Percentiles rank a stretch among this genome's conserved stretches.
phyloP scores from a whole-genome alignment of 805 yeast genomes.

The Wickerhamomyces hampshirensis region DNA sequence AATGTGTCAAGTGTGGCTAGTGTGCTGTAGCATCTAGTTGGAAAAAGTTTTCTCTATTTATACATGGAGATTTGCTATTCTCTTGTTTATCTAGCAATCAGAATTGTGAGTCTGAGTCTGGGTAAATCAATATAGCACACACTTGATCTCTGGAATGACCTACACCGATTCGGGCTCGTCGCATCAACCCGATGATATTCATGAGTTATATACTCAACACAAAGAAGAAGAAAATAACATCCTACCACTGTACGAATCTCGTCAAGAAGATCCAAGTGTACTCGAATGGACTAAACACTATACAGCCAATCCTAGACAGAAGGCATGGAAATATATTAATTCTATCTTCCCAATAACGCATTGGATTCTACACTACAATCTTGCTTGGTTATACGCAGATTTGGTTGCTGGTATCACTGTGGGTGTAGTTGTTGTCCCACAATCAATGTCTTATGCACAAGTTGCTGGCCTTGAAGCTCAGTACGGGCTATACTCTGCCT shows the following conservation, averaged over 20 bases:
- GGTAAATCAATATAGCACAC: too few species aligned
- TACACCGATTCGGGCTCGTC: too few species aligned
- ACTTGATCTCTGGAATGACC: too few species aligned
- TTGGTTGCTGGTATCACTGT: conserved; percentile 90
- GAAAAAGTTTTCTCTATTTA: too few species aligned
- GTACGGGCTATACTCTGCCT: conserved; percentile 87
- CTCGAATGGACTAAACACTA: conserved; percentile 10
- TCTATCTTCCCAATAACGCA: conserved; percentile 73
- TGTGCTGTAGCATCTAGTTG: too few species aligned
- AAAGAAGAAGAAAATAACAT: conserved; percentile 3
- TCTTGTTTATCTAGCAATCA: too few species aligned
- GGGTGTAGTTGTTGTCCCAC: conserved; percentile 91
- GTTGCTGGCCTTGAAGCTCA: conserved; percentile 78
- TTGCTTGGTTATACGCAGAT: conserved; percentile 75
- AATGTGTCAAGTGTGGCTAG: too few species aligned
- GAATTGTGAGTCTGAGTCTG: too few species aligned
- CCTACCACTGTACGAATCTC: conserved; percentile 8
- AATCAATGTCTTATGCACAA: conserved; percentile 91
- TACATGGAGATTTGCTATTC: too few species aligned
- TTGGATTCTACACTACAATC: conserved; percentile 87
- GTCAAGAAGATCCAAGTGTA: conserved; percentile 6
- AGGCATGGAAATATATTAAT: conserved; percentile 41
- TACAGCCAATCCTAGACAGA: conserved; percentile 14
- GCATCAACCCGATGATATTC: conserved; percentile 7
- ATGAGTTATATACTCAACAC: conserved; percentile 15